Conservation (phyloP, 2,329 filamentous ascomycete genomes). For the Tolypocladium sp. region DNA sequence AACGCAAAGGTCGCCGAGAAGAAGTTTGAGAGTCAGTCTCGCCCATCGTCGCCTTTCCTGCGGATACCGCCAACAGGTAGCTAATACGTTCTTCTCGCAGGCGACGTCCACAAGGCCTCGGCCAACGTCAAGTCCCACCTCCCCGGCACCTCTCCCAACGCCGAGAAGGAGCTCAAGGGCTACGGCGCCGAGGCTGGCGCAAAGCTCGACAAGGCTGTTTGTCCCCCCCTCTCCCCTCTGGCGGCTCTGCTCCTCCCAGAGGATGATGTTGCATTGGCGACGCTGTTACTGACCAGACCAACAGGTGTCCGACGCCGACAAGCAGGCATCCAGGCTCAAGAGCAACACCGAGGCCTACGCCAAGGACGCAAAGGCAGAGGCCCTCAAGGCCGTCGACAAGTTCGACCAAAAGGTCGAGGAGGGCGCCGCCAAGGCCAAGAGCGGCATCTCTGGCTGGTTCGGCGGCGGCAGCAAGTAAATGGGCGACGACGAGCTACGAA, state of each 20-base stretch:
- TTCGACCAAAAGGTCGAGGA: constrained; percentile 77
- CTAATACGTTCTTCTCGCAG: constrained; percentile 34
- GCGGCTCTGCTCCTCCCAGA: neutral
- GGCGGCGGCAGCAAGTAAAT: constrained; percentile 47
- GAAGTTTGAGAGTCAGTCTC: constrained; percentile 62
- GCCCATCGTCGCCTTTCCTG: neutral
- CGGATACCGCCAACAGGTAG: neutral
- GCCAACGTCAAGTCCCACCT: constrained; percentile 57
- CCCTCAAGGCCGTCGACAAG: constrained; percentile 67
- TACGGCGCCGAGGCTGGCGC: constrained; percentile 41
- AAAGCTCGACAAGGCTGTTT: constrained; percentile 61
- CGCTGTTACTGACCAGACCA: constrained; percentile 1
- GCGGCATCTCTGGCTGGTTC: constrained; percentile 79
- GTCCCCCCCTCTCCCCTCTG: constrained; percentile 13
- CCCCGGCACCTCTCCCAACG: constrained; percentile 51
- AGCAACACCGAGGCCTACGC: constrained; percentile 49
- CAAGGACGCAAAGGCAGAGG: constrained; percentile 54
- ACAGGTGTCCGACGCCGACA: constrained; percentile 47
- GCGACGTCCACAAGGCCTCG: constrained; percentile 64
- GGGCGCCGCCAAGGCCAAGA: constrained; percentile 73
- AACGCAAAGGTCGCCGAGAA: constrained; percentile 75
- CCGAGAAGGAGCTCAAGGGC: constrained; percentile 52
- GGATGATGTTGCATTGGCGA: neutral
- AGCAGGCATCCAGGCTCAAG: constrained; percentile 52
- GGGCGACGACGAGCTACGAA: neutral